These are phyloP conservation scores for Neospora caninum DNA, from an alignment of 169 alveolate genomes.

Conservation along the genomic window DNA sequence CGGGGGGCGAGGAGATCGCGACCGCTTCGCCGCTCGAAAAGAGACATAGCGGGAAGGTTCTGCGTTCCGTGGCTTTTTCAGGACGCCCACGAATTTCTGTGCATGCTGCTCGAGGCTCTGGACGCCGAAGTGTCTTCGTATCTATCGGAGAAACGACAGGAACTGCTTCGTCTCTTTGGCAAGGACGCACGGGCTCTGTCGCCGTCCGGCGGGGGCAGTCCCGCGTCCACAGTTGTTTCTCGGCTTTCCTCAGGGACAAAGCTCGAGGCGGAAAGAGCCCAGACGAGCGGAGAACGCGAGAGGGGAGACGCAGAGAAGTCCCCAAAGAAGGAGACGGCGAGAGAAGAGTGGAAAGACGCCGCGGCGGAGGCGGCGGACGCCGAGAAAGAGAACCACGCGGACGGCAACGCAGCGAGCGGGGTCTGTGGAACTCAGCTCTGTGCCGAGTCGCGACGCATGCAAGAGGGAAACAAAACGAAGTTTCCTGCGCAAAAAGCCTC, in stretches of 20 bases:
- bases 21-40: no score
- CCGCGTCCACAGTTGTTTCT: no score
- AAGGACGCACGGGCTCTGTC: no score
- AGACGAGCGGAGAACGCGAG: background rate
- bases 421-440: background rate
- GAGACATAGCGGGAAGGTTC: no score
- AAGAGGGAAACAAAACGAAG: background rate
- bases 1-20: no score
- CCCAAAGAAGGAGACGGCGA: background rate
- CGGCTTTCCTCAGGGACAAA: no score
- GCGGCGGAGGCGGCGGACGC: background rate
- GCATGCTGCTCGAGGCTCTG: background rate
- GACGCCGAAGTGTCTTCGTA: background rate
- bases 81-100: slow-evolving; percentile 3
- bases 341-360: background rate
- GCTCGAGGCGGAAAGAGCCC: background rate
- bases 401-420: background rate
- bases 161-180: background rate
- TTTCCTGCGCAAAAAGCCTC: background rate
- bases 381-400: background rate
- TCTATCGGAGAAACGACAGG: background rate
- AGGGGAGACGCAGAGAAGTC: background rate
- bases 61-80: background rate
- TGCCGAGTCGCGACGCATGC: background rate
- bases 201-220: no score